These are phyloP conservation scores for Dioscorea zingiberensis DNA, from an alignment of 106 monocot species.

Conservation along the genomic window DNA sequence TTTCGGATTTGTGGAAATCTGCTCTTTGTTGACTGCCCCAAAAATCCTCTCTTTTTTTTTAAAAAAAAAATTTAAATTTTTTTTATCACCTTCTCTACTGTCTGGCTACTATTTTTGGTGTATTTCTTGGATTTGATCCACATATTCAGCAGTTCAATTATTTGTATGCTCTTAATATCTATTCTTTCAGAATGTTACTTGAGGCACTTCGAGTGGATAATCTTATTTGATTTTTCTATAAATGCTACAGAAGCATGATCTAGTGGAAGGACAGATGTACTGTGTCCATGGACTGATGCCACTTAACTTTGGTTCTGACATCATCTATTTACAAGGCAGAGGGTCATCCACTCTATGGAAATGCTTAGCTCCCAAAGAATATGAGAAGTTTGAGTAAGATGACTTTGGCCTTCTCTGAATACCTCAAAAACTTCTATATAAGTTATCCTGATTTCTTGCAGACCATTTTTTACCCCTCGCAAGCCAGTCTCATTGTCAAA, in stretches of 20 bases:
- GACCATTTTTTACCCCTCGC: constrained; percentile 71
- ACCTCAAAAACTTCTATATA: not conserved
- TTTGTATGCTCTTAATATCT: too few species aligned
- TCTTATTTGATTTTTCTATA: not conserved
- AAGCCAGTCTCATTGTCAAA: constrained; percentile 50
- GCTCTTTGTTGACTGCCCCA: too few species aligned
- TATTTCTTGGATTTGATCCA: too few species aligned
- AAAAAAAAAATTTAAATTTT: too few species aligned
- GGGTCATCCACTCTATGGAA: constrained; percentile 74
- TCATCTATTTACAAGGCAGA: constrained; percentile 75
- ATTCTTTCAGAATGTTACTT: too few species aligned
- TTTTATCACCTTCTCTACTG: too few species aligned
- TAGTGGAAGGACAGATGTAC: constrained; percentile 89
- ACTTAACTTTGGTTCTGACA: constrained; percentile 24
- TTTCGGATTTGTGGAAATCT: too few species aligned
- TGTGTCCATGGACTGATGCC: constrained; percentile 75
- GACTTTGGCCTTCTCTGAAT: not conserved
- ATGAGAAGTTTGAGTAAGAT: constrained; percentile 67
- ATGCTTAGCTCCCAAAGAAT: constrained; percentile 18
- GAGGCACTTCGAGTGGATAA: not conserved
- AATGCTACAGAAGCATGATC: constrained; percentile 53
- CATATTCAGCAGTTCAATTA: too few species aligned
- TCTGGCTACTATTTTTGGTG: too few species aligned
- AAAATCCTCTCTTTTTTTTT: too few species aligned
- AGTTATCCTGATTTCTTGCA: constrained; percentile 25